Base-by-base conservation (phyloP, 129 eudicot genomes). In the Chrysanthemum lavandulifolium region DNA sequence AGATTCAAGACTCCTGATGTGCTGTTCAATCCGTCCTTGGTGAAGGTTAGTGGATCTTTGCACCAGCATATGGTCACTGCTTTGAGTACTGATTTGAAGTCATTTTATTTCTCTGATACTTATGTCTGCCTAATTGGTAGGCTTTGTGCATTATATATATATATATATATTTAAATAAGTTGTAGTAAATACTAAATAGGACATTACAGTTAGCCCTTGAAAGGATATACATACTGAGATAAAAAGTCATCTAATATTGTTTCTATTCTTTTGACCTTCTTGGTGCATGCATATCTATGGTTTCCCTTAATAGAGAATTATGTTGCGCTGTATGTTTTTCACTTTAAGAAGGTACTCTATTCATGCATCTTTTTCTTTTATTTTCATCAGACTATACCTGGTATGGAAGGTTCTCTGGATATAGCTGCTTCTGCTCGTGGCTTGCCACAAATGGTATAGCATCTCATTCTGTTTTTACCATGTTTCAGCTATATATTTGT, bases 1-100 rank as follows among this genome's bases (percentile, higher is more conserved):
- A 90, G 99, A 85, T 95, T 95, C 78, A 95, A 90, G 88, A 83
- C 74, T 78, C 99, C 99, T 68, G 99, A 95, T 82, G 80, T 95
- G 61, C 83, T 95, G 53, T 95, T 95, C 73, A 95, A 95, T 78
- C 99, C 99, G 4, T 83, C 97, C 50, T 80, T 94, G 87, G 86
- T 79, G 73, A 91, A 86, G 96, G 99, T 94, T 31, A 57, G 86
- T 82, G 64, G 73, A 43, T 74, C 69, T 48, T 61, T 51, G 27
- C 56, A 69, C 65, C 50, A 58, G 71, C 36, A 55, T 13, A 16
- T 57, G 65, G 62, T 79, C 69, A 57, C 70, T 57, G 13, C 65
- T 72, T 50, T 60, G 18, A 21, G 19, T 49, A 21, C 68, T 18
- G 45, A 64, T 60, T 64, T 71, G 69, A 52, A 16, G 5, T 47